Percentiles rank a stretch among this genome's conserved stretches.
Conservation (phyloP, 768 basidiomycete genomes). For the Trametes maxima region DNA sequence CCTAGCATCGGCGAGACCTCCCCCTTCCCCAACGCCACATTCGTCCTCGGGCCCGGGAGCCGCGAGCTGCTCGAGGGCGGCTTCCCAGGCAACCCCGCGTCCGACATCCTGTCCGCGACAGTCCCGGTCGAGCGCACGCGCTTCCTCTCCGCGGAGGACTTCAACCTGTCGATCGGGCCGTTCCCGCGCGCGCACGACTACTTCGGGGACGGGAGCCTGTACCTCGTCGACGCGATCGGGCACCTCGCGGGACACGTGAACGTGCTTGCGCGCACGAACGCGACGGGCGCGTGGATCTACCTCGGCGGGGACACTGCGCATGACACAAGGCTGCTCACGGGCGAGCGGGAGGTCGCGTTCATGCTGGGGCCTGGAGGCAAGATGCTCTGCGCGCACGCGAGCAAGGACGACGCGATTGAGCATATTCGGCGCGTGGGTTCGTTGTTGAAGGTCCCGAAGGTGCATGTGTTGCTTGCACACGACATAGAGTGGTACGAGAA, state of each 20-base stretch:
- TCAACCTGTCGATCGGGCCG: constrained; percentile 46
- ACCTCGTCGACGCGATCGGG: constrained; percentile 57
- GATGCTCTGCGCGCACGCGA: constrained; percentile 44
- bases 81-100: constrained; percentile 45
- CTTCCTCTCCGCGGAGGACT: constrained; percentile 33
- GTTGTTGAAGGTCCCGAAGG: constrained; percentile 41
- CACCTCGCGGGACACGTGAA: constrained; percentile 59
- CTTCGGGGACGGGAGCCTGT: constrained; percentile 59
- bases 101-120: constrained; percentile 27
- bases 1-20: constrained; percentile 44
- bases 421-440: constrained; percentile 44
- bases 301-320: constrained; percentile 61
- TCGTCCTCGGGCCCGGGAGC: constrained; percentile 50
- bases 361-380: constrained; percentile 22
- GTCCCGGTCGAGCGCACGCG: constrained; percentile 19
- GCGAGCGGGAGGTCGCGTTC: constrained; percentile 43
- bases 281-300: constrained; percentile 56
- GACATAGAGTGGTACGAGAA: constrained; percentile 53
- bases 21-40: constrained; percentile 47
- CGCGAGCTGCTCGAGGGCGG: constrained; percentile 39
- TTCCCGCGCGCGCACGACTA: constrained; percentile 54
- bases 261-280: constrained; percentile 54
- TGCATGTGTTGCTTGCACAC: constrained; percentile 54
- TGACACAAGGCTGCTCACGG: constrained; percentile 51
- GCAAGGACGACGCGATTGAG: constrained; percentile 45